phyloP scores from a whole-genome alignment of 371 early-diverging fungal species.

The Mycotypha africana region DNA sequence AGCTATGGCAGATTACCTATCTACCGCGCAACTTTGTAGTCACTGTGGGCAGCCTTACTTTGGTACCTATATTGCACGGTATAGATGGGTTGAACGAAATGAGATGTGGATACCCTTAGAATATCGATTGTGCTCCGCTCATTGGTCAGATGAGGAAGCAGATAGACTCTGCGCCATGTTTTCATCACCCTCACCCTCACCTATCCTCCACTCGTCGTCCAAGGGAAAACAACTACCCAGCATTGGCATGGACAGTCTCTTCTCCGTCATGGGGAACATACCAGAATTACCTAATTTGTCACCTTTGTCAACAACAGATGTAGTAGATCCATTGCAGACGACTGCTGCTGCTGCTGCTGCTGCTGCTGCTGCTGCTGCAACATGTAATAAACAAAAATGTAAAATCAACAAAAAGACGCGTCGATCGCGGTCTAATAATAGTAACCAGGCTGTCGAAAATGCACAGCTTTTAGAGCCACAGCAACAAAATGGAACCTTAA shows the following conservation, averaged over 20 bases:
- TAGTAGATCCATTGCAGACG: no score
- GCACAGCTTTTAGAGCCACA: no score
- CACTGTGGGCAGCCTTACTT: slow-evolving; percentile 87
- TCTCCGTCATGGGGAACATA: no score
- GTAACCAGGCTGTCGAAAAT: no score
- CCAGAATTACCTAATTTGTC: no score
- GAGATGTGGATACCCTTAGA: slow-evolving; percentile 56
- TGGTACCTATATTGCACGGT: slow-evolving; percentile 55
- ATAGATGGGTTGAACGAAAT: slow-evolving; percentile 56
- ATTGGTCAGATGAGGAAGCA: slow-evolving; percentile 74
- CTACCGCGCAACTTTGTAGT: slow-evolving; percentile 61
- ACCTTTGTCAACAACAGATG: no score
- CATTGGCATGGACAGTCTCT: no score
- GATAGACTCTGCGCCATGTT: slow-evolving; percentile 50
- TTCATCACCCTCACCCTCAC: no score
- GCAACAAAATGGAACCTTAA: no score
- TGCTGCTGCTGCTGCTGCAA: not conserved
- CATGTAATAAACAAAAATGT: not conserved
- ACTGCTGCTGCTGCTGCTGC: not conserved
- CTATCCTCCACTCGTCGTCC: no score
- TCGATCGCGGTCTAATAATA: slow-evolving; percentile 2
- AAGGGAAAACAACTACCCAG: no score
- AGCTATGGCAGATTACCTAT: slow-evolving; percentile 59
- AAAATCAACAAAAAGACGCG: not conserved
- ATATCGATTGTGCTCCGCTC: slow-evolving; percentile 71